phyloP scores from a whole-genome alignment of 1,284 basidiomycete species.

The Xanthoconium separans region DNA sequence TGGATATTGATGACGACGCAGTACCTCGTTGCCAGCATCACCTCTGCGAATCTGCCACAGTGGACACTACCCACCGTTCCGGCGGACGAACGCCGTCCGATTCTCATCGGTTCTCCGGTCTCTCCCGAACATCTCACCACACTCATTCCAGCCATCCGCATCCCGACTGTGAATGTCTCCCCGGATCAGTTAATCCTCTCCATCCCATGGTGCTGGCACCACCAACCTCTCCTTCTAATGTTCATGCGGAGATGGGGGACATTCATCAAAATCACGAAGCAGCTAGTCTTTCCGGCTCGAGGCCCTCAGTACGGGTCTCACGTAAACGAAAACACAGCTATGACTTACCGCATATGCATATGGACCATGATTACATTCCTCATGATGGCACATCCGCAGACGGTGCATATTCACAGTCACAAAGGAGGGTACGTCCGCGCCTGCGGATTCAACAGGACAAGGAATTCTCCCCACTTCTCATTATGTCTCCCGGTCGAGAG shows the following conservation, averaged over 20 bases:
- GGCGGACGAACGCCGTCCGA: neutral
- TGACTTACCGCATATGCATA: neutral
- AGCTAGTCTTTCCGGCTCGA: neutral
- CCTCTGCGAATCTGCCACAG: neutral
- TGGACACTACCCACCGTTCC: neutral
- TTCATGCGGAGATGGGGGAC: neutral
- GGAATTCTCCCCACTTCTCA: conserved; percentile 25
- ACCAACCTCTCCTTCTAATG: neutral
- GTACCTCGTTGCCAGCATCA: neutral
- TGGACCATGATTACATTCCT: neutral
- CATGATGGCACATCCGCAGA: neutral
- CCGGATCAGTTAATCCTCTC: neutral
- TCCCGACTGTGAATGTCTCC: neutral
- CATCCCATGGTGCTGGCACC: neutral
- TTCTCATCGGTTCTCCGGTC: neutral
- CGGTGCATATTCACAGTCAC: neutral
- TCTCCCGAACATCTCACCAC: neutral
- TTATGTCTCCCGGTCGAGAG: conserved; percentile 14
- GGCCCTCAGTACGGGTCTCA: neutral
- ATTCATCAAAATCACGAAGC: neutral
- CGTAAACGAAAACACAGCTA: conserved; percentile 22
- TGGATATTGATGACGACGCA: conserved; percentile 10
- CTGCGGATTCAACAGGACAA: conserved; percentile 2
- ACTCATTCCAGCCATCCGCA: neutral
- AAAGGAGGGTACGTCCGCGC: conserved; percentile 12